Evolutionary conservation across 495 filamentous ascomycete genomes (phyloP).

Genomic region (Penicillium flavigenum): DNA sequence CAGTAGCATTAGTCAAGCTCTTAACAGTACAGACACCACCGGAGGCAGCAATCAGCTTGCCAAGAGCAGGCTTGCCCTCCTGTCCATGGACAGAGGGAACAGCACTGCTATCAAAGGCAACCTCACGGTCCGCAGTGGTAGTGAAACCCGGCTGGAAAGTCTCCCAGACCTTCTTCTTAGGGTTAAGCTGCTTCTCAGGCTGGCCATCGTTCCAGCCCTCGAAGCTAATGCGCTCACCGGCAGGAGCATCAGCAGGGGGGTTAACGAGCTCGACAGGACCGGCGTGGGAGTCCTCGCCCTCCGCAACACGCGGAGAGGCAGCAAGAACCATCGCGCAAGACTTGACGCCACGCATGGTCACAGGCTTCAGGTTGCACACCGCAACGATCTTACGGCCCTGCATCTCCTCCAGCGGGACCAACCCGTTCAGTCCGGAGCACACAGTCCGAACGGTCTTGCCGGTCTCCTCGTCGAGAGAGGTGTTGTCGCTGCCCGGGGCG

Average conservation of each 20-base stretch:
- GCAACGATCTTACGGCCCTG: conserved; percentile 91
- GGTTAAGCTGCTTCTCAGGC: conserved; percentile 90
- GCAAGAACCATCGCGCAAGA: conserved; percentile 94
- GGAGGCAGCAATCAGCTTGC: conserved; percentile 66
- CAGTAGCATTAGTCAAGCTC: conserved; percentile 67
- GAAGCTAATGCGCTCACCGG: conserved; percentile 86
- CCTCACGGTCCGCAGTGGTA: conserved; percentile 74
- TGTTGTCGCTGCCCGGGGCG: conserved; percentile 79
- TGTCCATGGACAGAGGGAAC: conserved; percentile 60
- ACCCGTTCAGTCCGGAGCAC: conserved; percentile 92
- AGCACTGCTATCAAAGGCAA: conserved; percentile 67
- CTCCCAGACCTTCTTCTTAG: conserved; percentile 99
- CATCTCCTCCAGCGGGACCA: conserved; percentile 92
- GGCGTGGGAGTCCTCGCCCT: conserved; percentile 80
- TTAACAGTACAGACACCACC: conserved; percentile 74
- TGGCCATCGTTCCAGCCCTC: conserved; percentile 86
- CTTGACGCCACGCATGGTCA: conserved; percentile 98
- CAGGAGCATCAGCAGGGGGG: conserved; percentile 73
- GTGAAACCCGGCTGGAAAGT: conserved; percentile 91
- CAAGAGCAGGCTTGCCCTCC: conserved; percentile 62
- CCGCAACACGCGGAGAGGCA: conserved; percentile 73
- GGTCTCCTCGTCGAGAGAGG: conserved; percentile 69
- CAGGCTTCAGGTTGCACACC: conserved; percentile 96
- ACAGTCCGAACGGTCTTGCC: conserved; percentile 89
- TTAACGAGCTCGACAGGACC: conserved; percentile 91